Evolutionary conservation across 2,329 filamentous ascomycete species (phyloP).

Genomic region (Fusarium odoratissimum): DNA sequence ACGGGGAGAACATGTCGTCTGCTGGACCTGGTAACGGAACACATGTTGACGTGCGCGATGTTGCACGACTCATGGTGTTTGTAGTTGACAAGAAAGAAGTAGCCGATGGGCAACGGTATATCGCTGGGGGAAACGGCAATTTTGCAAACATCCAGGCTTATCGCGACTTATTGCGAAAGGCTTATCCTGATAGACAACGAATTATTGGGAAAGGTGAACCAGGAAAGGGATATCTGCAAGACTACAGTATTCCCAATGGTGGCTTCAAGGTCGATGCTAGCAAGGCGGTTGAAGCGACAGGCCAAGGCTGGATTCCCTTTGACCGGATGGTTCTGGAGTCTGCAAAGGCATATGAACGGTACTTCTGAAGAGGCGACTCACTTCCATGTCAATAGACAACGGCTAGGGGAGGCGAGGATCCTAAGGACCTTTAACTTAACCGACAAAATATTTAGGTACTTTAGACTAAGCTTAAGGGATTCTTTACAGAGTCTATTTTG

Average conservation of each 20-base stretch:
- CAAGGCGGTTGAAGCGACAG: conserved; percentile 3
- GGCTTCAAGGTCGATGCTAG: neutral
- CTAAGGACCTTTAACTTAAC: too few species aligned
- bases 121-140: neutral
- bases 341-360: conserved; percentile 11
- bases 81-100: conserved; percentile 1
- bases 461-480: too few species aligned
- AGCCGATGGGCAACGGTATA: conserved; percentile 16
- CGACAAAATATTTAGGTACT: too few species aligned
- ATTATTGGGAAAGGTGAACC: neutral
- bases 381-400: neutral
- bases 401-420: too few species aligned
- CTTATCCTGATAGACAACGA: neutral
- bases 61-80: conserved; percentile 14
- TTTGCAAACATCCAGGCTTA: conserved; percentile 23
- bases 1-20: conserved; percentile 1
- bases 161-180: conserved; percentile 10
- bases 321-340: conserved; percentile 6
- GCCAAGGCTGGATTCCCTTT: conserved; percentile 13
- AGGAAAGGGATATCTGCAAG: conserved; percentile 2
- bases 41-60: conserved; percentile 21
- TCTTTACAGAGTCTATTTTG: too few species aligned
- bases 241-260: neutral
- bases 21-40: conserved; percentile 15
- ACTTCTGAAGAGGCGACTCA: neutral